Percentiles rank a stretch among this genome's conserved stretches.
Evolutionary conservation across 768 basidiomycete genomes (phyloP).

Genomic region (Lenzites betulinus): DNA sequence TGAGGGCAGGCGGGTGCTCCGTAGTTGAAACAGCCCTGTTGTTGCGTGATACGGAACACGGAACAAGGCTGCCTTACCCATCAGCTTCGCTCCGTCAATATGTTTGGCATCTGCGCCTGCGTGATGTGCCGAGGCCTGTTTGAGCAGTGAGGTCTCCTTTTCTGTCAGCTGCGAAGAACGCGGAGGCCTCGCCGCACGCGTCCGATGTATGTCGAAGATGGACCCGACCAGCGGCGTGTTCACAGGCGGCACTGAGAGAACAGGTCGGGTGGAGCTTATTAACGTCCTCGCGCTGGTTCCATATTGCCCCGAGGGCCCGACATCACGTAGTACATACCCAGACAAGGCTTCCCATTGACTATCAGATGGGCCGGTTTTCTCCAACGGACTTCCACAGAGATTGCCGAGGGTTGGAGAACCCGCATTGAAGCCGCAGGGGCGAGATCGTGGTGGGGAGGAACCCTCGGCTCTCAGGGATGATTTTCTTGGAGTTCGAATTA

Average conservation of each 20-base stretch:
- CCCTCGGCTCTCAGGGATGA: background rate
- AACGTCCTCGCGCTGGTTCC: background rate
- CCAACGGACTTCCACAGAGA: constrained; percentile 11
- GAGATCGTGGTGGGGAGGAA: background rate
- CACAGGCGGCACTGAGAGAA: background rate
- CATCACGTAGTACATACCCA: background rate
- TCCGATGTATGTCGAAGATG: background rate
- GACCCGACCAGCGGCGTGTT: constrained; percentile 1
- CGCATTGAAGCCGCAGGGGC: constrained; percentile 15
- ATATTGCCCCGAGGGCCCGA: background rate
- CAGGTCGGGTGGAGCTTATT: constrained; percentile 3
- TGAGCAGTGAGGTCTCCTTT: background rate
- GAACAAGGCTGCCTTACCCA: background rate
- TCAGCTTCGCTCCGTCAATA: background rate
- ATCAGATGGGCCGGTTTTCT: constrained; percentile 12
- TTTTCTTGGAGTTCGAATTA: background rate
- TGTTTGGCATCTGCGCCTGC: background rate
- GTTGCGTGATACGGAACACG: background rate
- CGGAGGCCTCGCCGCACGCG: constrained; percentile 6
- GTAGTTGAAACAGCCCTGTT: background rate
- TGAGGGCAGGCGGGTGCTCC: background rate
- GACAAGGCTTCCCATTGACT: background rate
- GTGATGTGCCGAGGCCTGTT: background rate
- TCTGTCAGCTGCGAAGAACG: background rate
- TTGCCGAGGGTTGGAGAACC: constrained; percentile 12